Evolutionary conservation across 495 filamentous ascomycete genomes (phyloP), one percentile per base, ranked within the genome.

Genomic region (Cetradonia linearis): DNA sequence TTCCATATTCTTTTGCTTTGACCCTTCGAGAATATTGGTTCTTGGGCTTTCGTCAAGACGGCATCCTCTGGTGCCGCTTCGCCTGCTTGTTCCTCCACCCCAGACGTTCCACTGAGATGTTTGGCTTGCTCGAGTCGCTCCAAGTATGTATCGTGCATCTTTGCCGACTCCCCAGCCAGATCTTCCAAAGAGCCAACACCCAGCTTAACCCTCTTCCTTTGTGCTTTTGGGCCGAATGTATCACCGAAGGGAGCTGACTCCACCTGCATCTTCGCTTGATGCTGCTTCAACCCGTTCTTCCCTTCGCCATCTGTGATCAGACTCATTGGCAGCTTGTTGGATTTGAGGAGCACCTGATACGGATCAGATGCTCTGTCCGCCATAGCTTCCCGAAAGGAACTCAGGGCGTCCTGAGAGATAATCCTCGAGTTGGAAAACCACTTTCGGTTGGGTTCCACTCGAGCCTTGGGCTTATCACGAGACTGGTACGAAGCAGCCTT

Each of bases 1-100:
- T 96, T 96, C 91, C 91, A 97, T 65, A 98, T 98, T 53, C 93
- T 79, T 72, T 93, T 94, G 64, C 83, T 88, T 70, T 95, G 89
- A 18, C 93, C 93, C 76, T 98, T 98, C 55, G 76, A 84, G 74
- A 98, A 98, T 55, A 98, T 87, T 28, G 90, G 81, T 66, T 98
- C 93, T 61, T 86, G 78, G 25, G 91, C 88, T 47, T 82, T 84
- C 3, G 83, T 79, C 18, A 87, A 72, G 36, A 72, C 73, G 37
- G 78, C 77, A 31, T 79, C 79, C 36, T 81, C 80, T 11, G 72
- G 71, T 5, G 75, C 73, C 30, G 74, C 72, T 60, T 76, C 76
- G 14, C 66, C 55, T 37, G 64, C 71, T 31, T 83, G 77, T 49
- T 80, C 80, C 47, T 78, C 76, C 7, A 67, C 65, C 3, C 79